Evolutionary conservation across 495 filamentous ascomycete species (phyloP).

Genomic region (Talaromyces borbonicus): DNA sequence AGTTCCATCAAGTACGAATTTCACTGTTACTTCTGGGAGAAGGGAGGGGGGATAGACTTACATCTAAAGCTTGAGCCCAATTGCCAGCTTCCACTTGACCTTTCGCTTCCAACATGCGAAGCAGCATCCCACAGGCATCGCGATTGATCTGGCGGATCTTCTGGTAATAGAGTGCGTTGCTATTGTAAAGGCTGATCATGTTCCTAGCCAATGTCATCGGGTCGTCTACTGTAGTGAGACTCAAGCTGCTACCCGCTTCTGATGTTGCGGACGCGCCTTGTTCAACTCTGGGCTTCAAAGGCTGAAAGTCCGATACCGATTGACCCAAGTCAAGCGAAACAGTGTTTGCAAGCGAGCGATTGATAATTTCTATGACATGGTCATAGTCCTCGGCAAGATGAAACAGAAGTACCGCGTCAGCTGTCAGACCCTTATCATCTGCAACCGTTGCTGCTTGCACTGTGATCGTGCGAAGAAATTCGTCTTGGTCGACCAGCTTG

Average conservation of each 20-base stretch:
- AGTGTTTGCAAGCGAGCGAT: slow-evolving; percentile 80
- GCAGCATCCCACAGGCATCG: slow-evolving; percentile 58
- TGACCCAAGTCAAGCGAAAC: slow-evolving; percentile 73
- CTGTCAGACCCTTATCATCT: slow-evolving; percentile 84
- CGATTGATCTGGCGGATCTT: slow-evolving; percentile 58
- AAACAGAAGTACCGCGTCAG: slow-evolving; percentile 88
- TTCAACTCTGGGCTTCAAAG: slow-evolving; percentile 53
- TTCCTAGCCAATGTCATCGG: slow-evolving; percentile 66
- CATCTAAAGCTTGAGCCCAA: slow-evolving; percentile 74
- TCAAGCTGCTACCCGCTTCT: slow-evolving; percentile 52
- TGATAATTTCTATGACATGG: slow-evolving; percentile 77
- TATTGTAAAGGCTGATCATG: slow-evolving; percentile 73
- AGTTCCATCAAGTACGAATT: too few relatives aligned
- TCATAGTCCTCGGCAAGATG: slow-evolving; percentile 94
- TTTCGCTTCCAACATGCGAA: slow-evolving; percentile 73
- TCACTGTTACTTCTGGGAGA: background rate
- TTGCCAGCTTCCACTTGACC: slow-evolving; percentile 52
- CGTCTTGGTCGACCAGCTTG: slow-evolving; percentile 62
- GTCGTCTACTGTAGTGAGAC: slow-evolving; percentile 78
- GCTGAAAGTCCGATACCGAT: slow-evolving; percentile 62
- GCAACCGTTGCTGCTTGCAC: slow-evolving; percentile 82
- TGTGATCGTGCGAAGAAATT: slow-evolving; percentile 80
- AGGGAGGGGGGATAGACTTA: slow-evolving; percentile 38
- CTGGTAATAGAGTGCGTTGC: slow-evolving; percentile 60
- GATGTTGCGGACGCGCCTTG: slow-evolving; percentile 12